phyloP scores from a whole-genome alignment of 306 rosid species.

The Datisca glomerata region DNA sequence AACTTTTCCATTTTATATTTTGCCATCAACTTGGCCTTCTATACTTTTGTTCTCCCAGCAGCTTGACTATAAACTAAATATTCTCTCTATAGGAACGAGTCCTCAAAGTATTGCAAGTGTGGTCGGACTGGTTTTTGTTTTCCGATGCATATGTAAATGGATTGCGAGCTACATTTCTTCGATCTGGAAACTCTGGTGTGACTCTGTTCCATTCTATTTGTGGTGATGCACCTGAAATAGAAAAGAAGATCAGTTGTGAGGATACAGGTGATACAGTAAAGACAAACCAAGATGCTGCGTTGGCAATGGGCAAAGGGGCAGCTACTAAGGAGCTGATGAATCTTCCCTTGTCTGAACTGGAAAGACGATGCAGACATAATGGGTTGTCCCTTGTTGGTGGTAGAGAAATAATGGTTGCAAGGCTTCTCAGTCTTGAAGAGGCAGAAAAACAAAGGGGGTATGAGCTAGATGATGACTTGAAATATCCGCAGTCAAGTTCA shows the following conservation, averaged over 20 bases:
- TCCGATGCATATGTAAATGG: conserved; percentile 98
- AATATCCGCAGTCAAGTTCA: conserved; percentile 54
- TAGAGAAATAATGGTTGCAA: conserved; percentile 92
- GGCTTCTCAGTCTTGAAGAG: conserved; percentile 92
- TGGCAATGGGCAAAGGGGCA: conserved; percentile 98
- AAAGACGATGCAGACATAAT: conserved; percentile 95
- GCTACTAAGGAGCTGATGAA: conserved; percentile 77
- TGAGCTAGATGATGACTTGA: conserved; percentile 81
- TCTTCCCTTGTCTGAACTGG: conserved; percentile 88
- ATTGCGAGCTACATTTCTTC: conserved; percentile 84
- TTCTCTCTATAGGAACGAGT: conserved; percentile 82
- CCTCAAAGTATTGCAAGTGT: conserved; percentile 88
- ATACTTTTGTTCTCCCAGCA: background rate
- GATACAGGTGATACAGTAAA: conserved; percentile 48
- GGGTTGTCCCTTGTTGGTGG: conserved; percentile 98
- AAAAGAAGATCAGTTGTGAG: conserved; percentile 50
- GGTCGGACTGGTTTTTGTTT: conserved; percentile 99
- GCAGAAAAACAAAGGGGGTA: conserved; percentile 84
- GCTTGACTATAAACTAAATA: no score
- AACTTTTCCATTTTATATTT: background rate
- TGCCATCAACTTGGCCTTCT: background rate
- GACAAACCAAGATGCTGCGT: conserved; percentile 77
- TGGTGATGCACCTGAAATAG: conserved; percentile 84
- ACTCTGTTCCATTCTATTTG: conserved; percentile 74
- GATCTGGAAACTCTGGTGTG: conserved; percentile 88